These are phyloP conservation scores for Pancytospora philotis DNA, from an alignment of 371 early-diverging fungal genomes.

Conservation along the genomic window DNA sequence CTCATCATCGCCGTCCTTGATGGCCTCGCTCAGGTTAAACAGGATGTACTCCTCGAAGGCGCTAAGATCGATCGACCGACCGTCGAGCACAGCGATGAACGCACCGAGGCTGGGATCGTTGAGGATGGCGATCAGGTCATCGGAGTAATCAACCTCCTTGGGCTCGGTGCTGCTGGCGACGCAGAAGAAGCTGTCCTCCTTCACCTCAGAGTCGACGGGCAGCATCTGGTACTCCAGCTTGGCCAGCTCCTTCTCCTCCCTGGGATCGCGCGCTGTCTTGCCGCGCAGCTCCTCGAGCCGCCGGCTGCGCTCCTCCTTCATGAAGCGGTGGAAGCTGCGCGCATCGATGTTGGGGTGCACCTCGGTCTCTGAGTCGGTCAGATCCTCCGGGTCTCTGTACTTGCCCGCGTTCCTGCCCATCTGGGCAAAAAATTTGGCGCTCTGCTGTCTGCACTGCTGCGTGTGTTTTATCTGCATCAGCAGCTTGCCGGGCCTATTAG, in stretches of 20 bases:
- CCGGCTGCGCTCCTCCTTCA: conserved; percentile 16
- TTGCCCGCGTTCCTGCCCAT: too few relatives aligned
- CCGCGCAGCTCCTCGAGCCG: conserved; percentile 21
- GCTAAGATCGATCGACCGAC: conserved; percentile 28
- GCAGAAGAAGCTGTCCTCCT: conserved; percentile 21
- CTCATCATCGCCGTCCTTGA: conserved; percentile 47
- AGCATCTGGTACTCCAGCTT: conserved; percentile 9
- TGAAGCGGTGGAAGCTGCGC: conserved; percentile 40
- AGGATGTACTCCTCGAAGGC: conserved; percentile 34
- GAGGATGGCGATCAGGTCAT: conserved; percentile 16
- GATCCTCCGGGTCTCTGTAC: neutral
- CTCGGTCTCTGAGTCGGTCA: conserved; percentile 25
- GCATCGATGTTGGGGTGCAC: conserved; percentile 56
- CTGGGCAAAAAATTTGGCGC: too few relatives aligned
- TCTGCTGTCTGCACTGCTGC: too few relatives aligned
- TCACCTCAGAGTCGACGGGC: conserved; percentile 1
- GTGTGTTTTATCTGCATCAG: too few relatives aligned
- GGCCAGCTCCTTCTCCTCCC: conserved; percentile 3
- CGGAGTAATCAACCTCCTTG: conserved; percentile 23
- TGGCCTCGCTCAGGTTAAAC: conserved; percentile 41
- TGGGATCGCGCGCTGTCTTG: neutral
- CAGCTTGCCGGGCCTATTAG: too few relatives aligned
- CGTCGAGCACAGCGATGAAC: conserved; percentile 33
- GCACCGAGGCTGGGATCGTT: conserved; percentile 15
- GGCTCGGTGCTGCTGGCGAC: neutral